A percentile compares a stretch with the other conserved stretches of the same genome.
Evolutionary conservation across 208 protist genomes (phyloP).

Genomic region (Naegleria lovaniensis): DNA sequence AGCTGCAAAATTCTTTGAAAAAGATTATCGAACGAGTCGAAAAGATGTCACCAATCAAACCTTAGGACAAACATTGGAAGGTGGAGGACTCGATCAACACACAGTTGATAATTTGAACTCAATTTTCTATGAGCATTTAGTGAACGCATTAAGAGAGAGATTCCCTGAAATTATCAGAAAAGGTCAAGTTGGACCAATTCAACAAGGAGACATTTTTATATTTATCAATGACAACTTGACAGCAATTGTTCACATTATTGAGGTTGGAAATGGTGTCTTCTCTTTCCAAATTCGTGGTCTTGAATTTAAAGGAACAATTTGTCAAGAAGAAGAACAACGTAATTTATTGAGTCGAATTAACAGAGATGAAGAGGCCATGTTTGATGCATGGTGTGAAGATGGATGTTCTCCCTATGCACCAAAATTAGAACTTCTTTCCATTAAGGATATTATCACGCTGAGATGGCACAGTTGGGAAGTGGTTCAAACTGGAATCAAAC

Average conservation of each 20-base stretch:
- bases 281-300: constrained; percentile 19
- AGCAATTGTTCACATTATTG: constrained; percentile 14
- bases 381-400: not conserved
- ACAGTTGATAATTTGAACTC: not conserved
- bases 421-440: not conserved
- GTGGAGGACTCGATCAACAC: not conserved
- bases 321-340: constrained; percentile 9
- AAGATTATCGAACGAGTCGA: not conserved
- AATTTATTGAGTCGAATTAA: not conserved
- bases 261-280: constrained; percentile 4
- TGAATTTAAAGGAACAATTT: constrained; percentile 26
- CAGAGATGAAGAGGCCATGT: not conserved
- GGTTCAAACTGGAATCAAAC: not conserved
- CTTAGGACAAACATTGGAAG: not conserved
- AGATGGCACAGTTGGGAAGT: constrained; percentile 19
- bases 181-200: not conserved
- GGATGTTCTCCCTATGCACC: not conserved
- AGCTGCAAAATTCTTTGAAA: constrained; percentile 14
- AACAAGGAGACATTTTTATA: constrained; percentile 16
- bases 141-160: not conserved
- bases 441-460: not conserved
- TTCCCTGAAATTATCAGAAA: not conserved
- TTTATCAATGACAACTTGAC: constrained; percentile 12
- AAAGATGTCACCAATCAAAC: not conserved
- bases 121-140: constrained; percentile 25